Conservation (phyloP, 2,329 filamentous ascomycete genomes). For the Atkinsonella hypoxylon region DNA sequence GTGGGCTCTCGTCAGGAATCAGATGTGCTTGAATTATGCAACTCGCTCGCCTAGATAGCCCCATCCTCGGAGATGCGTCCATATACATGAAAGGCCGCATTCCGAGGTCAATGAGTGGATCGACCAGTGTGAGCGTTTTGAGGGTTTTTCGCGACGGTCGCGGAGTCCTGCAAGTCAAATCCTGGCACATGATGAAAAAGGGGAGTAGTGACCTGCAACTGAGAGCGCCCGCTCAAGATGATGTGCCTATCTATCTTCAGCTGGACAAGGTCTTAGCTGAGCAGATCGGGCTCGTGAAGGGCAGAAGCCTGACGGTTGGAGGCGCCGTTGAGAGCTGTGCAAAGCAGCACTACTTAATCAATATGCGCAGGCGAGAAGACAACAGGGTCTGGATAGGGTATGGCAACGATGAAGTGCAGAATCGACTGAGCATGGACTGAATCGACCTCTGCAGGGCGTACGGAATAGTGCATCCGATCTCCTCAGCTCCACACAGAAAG, state of each 20-base stretch:
- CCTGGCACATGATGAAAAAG: background rate
- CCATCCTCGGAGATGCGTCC: conserved; percentile 6
- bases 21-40: conserved; percentile 2
- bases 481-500: conserved; percentile 4
- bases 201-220: background rate
- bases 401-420: conserved; percentile 3
- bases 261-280: background rate
- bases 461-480: conserved; percentile 5
- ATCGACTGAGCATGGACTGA: background rate
- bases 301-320: background rate
- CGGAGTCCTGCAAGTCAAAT: background rate
- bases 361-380: background rate
- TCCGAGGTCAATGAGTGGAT: conserved; percentile 4
- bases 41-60: conserved; percentile 4
- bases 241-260: background rate
- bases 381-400: background rate
- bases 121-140: background rate
- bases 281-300: background rate
- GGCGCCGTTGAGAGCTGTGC: background rate
- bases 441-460: conserved; percentile 3
- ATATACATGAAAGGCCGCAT: conserved; percentile 5
- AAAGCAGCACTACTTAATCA: background rate
- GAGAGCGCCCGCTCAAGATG: background rate
- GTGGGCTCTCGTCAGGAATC: conserved; percentile 1
- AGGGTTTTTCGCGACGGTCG: background rate